phyloP scores from a whole-genome alignment of 1,284 basidiomycete genomes.

The Termitomyces sp. region DNA sequence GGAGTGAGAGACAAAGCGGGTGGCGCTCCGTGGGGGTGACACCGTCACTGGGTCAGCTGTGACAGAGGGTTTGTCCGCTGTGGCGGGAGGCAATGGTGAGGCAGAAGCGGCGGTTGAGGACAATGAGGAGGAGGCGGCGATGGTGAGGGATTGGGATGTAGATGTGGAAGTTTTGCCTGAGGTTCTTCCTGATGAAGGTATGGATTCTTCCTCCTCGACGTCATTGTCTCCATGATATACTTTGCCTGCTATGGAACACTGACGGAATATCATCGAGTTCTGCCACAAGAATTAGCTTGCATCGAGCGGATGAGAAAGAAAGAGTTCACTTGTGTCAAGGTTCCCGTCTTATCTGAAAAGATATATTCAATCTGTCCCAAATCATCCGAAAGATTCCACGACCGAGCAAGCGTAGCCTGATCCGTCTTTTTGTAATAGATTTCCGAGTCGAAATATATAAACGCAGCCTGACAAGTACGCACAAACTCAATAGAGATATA shows the following conservation, averaged over 20 bases:
- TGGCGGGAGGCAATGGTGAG: constrained; percentile 4
- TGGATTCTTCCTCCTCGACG: constrained; percentile 27
- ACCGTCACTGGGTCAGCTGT: constrained; percentile 19
- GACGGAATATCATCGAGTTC: constrained; percentile 95
- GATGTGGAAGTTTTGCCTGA: background rate
- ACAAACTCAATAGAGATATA: constrained; percentile 96
- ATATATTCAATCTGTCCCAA: constrained; percentile 94
- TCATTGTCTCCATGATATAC: constrained; percentile 67
- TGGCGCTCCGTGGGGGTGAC: constrained; percentile 39
- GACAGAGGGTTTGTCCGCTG: background rate
- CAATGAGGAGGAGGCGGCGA: background rate
- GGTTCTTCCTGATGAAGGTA: background rate
- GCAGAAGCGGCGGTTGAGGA: constrained; percentile 8
- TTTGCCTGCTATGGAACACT: constrained; percentile 86
- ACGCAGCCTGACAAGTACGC: constrained; percentile 79
- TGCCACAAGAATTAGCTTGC: constrained; percentile 29
- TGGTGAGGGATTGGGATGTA: background rate
- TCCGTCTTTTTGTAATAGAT: constrained; percentile 82
- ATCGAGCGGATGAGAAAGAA: background rate
- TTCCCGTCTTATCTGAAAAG: constrained; percentile 98
- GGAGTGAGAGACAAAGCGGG: constrained; percentile 53
- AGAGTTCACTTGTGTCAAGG: constrained; percentile 75
- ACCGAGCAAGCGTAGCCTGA: constrained; percentile 78
- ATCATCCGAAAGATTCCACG: constrained; percentile 97
- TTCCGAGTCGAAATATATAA: constrained; percentile 91